Evolutionary conservation across 2,329 filamentous ascomycete genomes (phyloP), one percentile per base, ranked within the genome.

Genomic region (Diaporthe citriasiana): DNA sequence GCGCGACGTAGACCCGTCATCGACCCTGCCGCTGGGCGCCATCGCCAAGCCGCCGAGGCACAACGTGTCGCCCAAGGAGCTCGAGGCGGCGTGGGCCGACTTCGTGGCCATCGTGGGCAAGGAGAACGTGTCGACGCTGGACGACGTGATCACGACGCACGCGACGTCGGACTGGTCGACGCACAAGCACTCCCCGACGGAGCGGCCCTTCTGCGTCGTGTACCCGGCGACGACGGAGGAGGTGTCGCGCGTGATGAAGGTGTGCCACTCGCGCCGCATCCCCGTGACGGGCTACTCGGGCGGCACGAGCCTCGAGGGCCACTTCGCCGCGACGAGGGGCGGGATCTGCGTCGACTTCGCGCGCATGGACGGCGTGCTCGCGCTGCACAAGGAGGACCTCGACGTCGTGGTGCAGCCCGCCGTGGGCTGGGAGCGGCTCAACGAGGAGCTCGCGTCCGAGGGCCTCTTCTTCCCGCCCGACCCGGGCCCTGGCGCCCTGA

Each of bases 231-330:
- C 88, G 47, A 98, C 95, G 0, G 93, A 95, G 77, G 93, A 98
- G 78, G 95, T 97, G 12, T 93, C 93, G n/a, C 86, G 88, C 76
- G 90, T 98, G 74, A 96, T 97, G 92, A 95, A 96, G 85, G 85
- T 98, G 72, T 98, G 95, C 85, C 94, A 97, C 82, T 83, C 86
- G 79, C 88, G 95, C 53, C 88, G 88, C 73, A 97, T 98, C 76
- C 95, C 95, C 7, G 94, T 98, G 33, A 95, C 94, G 4, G 93
- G 92, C 3, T 97, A 95, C 84, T 95, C 93, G 73, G 95, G 95
- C 56, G 95, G 95, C 45, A 98, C 95, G 10, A 95, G 93, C 79
- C 86, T 98, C 42, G 95, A 98, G 83, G 95, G 95, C 1, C 94
- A 98, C 82, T 97, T 94, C 82, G 92, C 94, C 1, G 91, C 95